Conservation (phyloP, 2,329 filamentous ascomycete genomes). For the Cryphonectria nitschkei region DNA sequence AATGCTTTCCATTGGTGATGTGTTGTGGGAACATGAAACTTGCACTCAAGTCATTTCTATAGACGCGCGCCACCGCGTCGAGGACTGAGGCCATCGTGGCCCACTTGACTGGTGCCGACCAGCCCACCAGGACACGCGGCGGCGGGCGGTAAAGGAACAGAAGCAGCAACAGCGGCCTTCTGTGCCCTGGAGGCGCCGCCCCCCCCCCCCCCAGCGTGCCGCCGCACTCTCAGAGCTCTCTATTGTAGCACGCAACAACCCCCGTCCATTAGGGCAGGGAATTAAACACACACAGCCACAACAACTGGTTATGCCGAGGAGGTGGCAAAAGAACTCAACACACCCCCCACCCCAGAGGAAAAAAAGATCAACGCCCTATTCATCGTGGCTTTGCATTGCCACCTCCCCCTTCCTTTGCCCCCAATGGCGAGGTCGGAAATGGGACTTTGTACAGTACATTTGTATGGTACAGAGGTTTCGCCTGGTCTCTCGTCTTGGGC, state of each 20-base stretch:
- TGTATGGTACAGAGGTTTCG: no score
- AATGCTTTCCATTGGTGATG: constrained; percentile 16
- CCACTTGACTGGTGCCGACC: constrained; percentile 12
- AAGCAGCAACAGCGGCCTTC: neutral
- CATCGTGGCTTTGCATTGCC: neutral
- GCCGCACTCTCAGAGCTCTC: constrained; percentile 3
- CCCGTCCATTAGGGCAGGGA: neutral
- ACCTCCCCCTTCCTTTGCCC: neutral
- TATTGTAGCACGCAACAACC: neutral
- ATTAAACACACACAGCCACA: neutral
- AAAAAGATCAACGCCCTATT: no score
- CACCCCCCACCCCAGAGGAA: no score
- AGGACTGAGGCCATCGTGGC: constrained; percentile 25
- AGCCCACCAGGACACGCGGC: neutral
- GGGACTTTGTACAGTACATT: neutral
- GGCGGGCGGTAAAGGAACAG: constrained; percentile 10
- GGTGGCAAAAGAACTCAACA: neutral
- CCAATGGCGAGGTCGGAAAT: neutral
- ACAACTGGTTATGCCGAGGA: neutral
- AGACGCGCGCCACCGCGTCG: constrained; percentile 26
- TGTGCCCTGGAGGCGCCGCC: neutral
- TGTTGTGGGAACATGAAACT: constrained; percentile 12
- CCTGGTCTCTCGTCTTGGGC: no score
- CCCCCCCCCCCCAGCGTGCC: constrained; percentile 15
- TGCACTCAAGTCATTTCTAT: neutral